phyloP scores from a whole-genome alignment of 1,139 yeast genomes.

The Eremothecium sinecaudum region DNA sequence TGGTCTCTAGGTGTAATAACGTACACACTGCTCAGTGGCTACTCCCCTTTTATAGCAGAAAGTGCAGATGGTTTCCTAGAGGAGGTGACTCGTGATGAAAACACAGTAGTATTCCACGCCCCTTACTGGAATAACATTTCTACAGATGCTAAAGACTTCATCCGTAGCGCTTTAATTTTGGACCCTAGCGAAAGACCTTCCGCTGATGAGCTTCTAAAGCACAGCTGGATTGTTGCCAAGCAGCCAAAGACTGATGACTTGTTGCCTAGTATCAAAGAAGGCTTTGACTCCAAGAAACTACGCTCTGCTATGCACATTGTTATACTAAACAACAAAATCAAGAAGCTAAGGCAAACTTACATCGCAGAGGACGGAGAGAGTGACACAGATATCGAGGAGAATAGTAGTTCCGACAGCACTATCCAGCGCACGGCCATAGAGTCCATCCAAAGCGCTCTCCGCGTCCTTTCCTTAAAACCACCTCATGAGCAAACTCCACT shows the following conservation, averaged over 20 bases:
- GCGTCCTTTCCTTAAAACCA: conserved; percentile 11
- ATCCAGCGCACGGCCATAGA: conserved; percentile 8
- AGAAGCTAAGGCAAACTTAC: conserved; percentile 45
- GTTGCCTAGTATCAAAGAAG: conserved; percentile 60
- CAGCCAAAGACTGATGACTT: conserved; percentile 49
- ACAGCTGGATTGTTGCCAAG: conserved; percentile 58
- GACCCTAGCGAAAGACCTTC: conserved; percentile 62
- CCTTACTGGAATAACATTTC: conserved; percentile 81
- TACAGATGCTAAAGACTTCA: conserved; percentile 64
- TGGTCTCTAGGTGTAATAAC: conserved; percentile 92
- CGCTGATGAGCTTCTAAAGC: conserved; percentile 50
- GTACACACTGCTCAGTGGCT: conserved; percentile 83
- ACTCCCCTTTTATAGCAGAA: conserved; percentile 85
- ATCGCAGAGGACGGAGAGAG: conserved; percentile 9
- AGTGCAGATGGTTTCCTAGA: conserved; percentile 68
- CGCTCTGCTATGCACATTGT: conserved; percentile 80
- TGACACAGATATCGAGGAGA: conserved; percentile 11
- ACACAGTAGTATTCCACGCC: conserved; percentile 67
- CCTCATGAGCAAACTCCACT: conserved; percentile 6
- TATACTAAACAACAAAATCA: conserved; percentile 62
- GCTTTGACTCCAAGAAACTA: conserved; percentile 74
- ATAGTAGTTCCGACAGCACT: conserved; percentile 19
- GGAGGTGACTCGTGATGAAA: conserved; percentile 61
- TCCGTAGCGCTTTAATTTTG: conserved; percentile 52
- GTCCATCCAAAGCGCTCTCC: conserved; percentile 8